phyloP scores from a whole-genome alignment of 805 yeast genomes.

The Lipomyces yamanashiensis region DNA sequence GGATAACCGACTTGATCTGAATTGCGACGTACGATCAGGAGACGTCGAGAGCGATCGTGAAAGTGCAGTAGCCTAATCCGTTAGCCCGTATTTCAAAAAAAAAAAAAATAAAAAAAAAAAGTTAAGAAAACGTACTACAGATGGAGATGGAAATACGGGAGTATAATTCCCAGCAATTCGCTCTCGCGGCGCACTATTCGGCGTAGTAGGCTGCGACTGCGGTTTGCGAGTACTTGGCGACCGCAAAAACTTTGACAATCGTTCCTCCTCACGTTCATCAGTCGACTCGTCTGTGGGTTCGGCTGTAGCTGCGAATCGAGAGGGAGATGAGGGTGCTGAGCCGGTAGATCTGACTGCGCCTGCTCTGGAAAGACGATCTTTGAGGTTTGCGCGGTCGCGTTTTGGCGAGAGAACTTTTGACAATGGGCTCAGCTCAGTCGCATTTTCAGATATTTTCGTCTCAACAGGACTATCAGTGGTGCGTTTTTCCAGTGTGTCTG shows the following conservation, averaged over 20 bases:
- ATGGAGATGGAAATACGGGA: conserved; percentile 25
- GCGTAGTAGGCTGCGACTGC: conserved; percentile 11
- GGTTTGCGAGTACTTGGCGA: conserved; percentile 2
- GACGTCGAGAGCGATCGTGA: conserved; percentile 25
- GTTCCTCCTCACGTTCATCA: conserved; percentile 29
- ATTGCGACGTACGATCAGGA: conserved; percentile 30
- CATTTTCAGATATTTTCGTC: no score
- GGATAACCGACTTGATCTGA: conserved; percentile 28
- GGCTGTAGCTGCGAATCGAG: not conserved
- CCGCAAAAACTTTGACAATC: conserved; percentile 27
- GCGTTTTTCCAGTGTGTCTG: no score
- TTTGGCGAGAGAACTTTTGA: no score
- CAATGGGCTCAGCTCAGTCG: no score
- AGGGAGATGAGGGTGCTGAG: not conserved
- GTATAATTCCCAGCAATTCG: conserved; percentile 1
- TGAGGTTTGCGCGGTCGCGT: not conserved
- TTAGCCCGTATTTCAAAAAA: not conserved
- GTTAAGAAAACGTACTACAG: conserved; percentile 10
- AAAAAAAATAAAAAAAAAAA: not conserved
- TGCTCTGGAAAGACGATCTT: not conserved
- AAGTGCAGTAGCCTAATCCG: conserved; percentile 11
- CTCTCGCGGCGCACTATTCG: conserved; percentile 1
- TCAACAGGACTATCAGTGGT: no score
- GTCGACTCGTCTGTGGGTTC: not conserved
- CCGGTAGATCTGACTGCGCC: not conserved